A percentile compares a stretch with the other conserved stretches of the same genome.
Evolutionary conservation across 2,329 filamentous ascomycete species (phyloP).

Genomic region (Zymoseptoria ardabiliae): DNA sequence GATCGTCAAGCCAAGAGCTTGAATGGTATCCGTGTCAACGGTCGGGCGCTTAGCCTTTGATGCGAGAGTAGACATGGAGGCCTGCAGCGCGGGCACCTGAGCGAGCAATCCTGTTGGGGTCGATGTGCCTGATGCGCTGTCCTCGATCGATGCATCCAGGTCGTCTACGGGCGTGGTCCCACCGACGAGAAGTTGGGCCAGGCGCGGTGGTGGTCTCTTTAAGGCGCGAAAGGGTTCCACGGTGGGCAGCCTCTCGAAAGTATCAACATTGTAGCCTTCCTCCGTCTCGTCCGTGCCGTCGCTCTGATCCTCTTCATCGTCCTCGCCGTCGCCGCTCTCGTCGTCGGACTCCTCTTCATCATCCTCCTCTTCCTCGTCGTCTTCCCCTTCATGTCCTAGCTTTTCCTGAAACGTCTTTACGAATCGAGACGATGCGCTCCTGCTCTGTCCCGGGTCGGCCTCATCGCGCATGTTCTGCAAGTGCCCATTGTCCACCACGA

Average conservation of each 20-base stretch:
- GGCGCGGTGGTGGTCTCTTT: slow-evolving; percentile 10
- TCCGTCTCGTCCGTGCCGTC: slow-evolving; percentile 3
- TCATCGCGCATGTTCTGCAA: slow-evolving; percentile 56
- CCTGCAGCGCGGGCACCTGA: slow-evolving; percentile 13
- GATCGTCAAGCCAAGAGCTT: slow-evolving; percentile 29
- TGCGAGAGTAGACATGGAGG: slow-evolving; percentile 10
- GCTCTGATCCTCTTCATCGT: slow-evolving; percentile 6
- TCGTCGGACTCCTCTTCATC: slow-evolving; percentile 33
- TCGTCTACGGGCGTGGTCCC: slow-evolving; percentile 3
- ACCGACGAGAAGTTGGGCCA: slow-evolving; percentile 16
- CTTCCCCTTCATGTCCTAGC: slow-evolving; percentile 27
- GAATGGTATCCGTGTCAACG: slow-evolving; percentile 23
- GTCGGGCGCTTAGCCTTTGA: slow-evolving; percentile 7
- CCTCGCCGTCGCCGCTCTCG: slow-evolving; percentile 22
- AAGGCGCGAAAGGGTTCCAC: slow-evolving; percentile 1
- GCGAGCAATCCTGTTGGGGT: slow-evolving; percentile 4
- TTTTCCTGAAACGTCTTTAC: slow-evolving; percentile 26
- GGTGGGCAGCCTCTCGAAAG: background rate
- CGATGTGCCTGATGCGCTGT: background rate
- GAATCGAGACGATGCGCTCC: slow-evolving; percentile 25
- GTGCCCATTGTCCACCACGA: slow-evolving; percentile 90
- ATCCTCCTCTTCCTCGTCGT: slow-evolving; percentile 12
- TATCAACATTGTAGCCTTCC: background rate
- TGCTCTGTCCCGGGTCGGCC: slow-evolving; percentile 38
- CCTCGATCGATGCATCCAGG: background rate